A percentile compares a stretch with the other conserved stretches of the same genome.
Conservation (phyloP, 441 rosid genomes). For the Erodium texanum region DNA sequence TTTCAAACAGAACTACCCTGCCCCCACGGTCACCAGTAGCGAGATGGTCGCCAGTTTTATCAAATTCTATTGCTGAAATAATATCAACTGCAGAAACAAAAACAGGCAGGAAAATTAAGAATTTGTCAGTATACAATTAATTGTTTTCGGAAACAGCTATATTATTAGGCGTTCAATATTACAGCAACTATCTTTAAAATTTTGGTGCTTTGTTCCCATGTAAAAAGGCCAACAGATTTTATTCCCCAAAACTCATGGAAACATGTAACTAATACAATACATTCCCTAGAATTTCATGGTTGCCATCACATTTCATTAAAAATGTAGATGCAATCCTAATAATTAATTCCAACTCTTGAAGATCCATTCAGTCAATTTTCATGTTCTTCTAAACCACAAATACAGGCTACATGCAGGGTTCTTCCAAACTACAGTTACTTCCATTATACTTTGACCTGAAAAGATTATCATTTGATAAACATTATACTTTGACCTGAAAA, state of each 20-base stretch:
- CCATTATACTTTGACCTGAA: not conserved
- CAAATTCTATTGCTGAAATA: conserved; percentile 68
- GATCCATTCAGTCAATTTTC: not conserved
- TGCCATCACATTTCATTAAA: not conserved
- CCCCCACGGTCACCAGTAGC: conserved; percentile 81
- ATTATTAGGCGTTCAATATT: no score
- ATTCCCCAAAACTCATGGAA: not conserved
- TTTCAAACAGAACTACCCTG: conserved; percentile 62
- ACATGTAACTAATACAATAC: not conserved
- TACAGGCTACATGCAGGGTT: not conserved
- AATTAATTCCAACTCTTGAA: not conserved
- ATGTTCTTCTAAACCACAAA: not conserved
- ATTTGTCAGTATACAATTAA: no score
- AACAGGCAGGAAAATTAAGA: not conserved
- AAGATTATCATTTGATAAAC: no score
- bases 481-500: not conserved
- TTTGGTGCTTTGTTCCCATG: not conserved
- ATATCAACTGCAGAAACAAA: conserved; percentile 47
- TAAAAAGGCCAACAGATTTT: not conserved
- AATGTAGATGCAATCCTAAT: not conserved
- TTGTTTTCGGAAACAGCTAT: not conserved
- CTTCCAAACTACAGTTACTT: not conserved
- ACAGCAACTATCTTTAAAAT: not conserved
- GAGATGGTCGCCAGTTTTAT: conserved; percentile 61
- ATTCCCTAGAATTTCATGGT: not conserved